phyloP scores from a whole-genome alignment of 768 basidiomycete genomes.

The Trametes elegans region DNA sequence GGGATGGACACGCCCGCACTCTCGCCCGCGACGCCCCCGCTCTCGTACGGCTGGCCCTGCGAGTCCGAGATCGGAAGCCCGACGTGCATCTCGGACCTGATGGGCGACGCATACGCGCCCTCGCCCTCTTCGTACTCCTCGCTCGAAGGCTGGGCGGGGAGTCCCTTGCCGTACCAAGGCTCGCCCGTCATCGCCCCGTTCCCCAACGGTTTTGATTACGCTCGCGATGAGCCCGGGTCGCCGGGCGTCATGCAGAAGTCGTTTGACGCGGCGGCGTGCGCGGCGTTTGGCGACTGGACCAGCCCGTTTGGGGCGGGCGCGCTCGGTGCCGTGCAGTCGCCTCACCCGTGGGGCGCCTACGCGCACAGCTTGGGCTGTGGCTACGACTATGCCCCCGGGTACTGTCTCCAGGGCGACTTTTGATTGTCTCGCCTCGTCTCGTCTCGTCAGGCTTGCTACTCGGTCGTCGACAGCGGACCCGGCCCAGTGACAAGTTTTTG shows the following conservation, averaged over 20 bases:
- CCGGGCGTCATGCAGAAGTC: constrained; percentile 25
- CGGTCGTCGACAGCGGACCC: too few relatives aligned
- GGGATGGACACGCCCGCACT: constrained; percentile 15
- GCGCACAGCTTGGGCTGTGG: constrained; percentile 2
- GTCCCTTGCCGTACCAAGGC: constrained; percentile 16
- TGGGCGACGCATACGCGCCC: constrained; percentile 7
- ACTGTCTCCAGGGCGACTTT: constrained; percentile 23
- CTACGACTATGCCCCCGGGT: constrained; percentile 11
- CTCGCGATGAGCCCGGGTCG: constrained; percentile 16
- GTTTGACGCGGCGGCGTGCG: constrained; percentile 26
- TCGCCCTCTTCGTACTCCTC: constrained; percentile 29
- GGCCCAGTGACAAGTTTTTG: too few relatives aligned
- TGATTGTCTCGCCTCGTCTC: constrained; percentile 11
- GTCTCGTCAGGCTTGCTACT: too few relatives aligned
- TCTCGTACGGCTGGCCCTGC: constrained; percentile 1
- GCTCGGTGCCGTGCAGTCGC: constrained; percentile 4
- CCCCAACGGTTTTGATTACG: constrained; percentile 9
- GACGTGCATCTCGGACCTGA: constrained; percentile 11
- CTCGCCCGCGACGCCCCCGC: constrained; percentile 10
- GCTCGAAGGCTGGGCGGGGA: constrained; percentile 29
- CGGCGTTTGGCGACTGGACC: constrained; percentile 18
- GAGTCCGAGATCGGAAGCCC: constrained; percentile 10
- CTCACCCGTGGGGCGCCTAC: constrained; percentile 2
- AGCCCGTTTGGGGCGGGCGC: constrained; percentile 1
- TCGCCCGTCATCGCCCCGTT: constrained; percentile 11